Conservation (phyloP, 805 yeast genomes). For the Schwanniomyces yamadae region DNA sequence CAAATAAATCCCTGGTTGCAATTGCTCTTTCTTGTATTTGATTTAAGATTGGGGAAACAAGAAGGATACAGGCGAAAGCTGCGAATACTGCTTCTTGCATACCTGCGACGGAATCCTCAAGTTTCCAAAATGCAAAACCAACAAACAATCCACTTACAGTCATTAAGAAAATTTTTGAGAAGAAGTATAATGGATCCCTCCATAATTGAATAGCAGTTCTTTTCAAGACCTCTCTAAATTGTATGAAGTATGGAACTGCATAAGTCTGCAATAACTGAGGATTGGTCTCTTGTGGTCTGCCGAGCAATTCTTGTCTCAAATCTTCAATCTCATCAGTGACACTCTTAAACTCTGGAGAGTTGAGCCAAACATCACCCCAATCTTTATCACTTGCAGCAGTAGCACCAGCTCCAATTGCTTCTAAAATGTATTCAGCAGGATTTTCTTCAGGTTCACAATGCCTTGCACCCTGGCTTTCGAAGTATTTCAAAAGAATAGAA, state of each 20-base stretch:
- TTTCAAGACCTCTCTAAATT: slow-evolving; percentile 13
- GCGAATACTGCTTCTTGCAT: slow-evolving; percentile 60
- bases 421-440: slow-evolving; percentile 28
- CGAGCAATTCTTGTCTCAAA: slow-evolving; percentile 4
- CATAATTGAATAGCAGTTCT: slow-evolving; percentile 24
- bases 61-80: slow-evolving; percentile 54
- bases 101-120: slow-evolving; percentile 41
- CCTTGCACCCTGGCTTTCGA: slow-evolving; percentile 39
- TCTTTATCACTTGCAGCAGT: slow-evolving; percentile 59
- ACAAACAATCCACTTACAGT: slow-evolving; percentile 45
- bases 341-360: slow-evolving; percentile 13
- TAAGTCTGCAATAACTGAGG: slow-evolving; percentile 7
- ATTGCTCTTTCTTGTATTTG: slow-evolving; percentile 62
- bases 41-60: slow-evolving; percentile 55
- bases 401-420: slow-evolving; percentile 77
- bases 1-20: slow-evolving; percentile 59
- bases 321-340: slow-evolving; percentile 9
- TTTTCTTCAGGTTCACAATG: slow-evolving; percentile 50
- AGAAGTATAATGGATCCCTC: slow-evolving; percentile 41
- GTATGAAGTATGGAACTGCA: slow-evolving; percentile 16
- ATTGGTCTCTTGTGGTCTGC: slow-evolving; percentile 4
- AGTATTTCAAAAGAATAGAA: slow-evolving; percentile 14
- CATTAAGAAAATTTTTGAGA: slow-evolving; percentile 35
- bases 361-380: slow-evolving; percentile 63
- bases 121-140: slow-evolving; percentile 18